These are phyloP conservation scores for Populus nigra DNA, from an alignment of 345 rosid species.

Conservation along the genomic window DNA sequence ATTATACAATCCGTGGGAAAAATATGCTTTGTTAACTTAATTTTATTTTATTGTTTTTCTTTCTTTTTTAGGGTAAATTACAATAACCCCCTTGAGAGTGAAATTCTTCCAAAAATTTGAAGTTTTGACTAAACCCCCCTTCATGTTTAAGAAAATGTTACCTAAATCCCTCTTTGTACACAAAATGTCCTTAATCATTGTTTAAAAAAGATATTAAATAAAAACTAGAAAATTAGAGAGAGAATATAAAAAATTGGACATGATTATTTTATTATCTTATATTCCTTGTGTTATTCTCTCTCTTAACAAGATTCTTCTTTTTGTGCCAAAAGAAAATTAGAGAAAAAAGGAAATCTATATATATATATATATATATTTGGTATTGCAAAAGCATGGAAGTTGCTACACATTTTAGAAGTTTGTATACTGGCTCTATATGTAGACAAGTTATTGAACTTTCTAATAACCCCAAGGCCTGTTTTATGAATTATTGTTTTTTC, in stretches of 20 bases:
- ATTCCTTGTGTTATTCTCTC: not conserved
- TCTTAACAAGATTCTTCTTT: not conserved
- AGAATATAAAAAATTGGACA: not conserved
- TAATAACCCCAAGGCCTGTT: not conserved
- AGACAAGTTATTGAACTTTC: not conserved
- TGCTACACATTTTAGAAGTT: not conserved
- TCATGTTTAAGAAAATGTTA: not conserved
- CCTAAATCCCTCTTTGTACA: not conserved
- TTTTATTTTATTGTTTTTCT: too few species aligned
- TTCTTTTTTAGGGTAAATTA: too few species aligned
- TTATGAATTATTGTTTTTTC: conserved; percentile 1
- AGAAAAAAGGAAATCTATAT: not conserved
- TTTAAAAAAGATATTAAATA: not conserved
- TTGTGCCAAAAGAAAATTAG: not conserved
- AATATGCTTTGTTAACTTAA: not conserved
- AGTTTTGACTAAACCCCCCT: not conserved
- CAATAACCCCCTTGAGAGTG: too few species aligned
- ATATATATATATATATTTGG: not conserved
- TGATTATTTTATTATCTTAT: not conserved
- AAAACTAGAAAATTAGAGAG: not conserved
- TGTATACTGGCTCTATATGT: not conserved
- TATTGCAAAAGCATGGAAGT: not conserved
- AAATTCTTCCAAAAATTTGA: not conserved
- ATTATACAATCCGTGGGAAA: not conserved
- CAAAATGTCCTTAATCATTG: not conserved